A percentile compares a stretch with the other conserved stretches of the same genome.
These are phyloP conservation scores for Ramularia collo-cygni DNA, from an alignment of 2,329 filamentous ascomycete species.

Conservation along the genomic window DNA sequence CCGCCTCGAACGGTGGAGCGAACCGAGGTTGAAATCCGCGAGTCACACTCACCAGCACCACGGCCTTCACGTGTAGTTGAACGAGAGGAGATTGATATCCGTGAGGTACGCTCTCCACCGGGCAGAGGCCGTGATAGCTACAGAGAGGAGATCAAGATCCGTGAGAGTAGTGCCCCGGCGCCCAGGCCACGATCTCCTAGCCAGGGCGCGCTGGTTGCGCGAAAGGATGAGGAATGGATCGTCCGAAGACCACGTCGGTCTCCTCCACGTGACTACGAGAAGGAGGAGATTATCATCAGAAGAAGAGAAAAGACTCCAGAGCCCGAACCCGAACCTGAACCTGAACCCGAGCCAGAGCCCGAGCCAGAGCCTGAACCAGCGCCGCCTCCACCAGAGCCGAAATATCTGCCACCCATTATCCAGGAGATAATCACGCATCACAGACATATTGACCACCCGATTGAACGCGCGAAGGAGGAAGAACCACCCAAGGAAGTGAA, in stretches of 20 bases:
- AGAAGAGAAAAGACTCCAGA: conserved; percentile 33
- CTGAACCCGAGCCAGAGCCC: conserved; percentile 40
- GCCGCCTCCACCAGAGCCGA: conserved; percentile 52
- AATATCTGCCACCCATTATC: conserved; percentile 73
- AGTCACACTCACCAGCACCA: conserved; percentile 21
- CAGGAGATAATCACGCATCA: conserved; percentile 87
- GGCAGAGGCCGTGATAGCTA: conserved; percentile 15
- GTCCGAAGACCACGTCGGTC: conserved; percentile 31
- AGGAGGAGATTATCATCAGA: conserved; percentile 42
- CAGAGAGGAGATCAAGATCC: conserved; percentile 30
- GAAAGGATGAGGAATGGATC: conserved; percentile 32
- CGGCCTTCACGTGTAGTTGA: conserved; percentile 16
- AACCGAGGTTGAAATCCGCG: conserved; percentile 27
- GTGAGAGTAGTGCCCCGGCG: conserved; percentile 28
- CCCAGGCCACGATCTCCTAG: conserved; percentile 25
- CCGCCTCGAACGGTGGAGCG: conserved; percentile 20
- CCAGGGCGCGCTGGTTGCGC: conserved; percentile 30
- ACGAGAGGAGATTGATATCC: conserved; percentile 34
- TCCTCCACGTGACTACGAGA: conserved; percentile 27
- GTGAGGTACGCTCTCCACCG: conserved; percentile 23
- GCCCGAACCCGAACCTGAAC: conserved; percentile 25
- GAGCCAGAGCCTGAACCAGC: conserved; percentile 45
- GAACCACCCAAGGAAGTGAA: too few species aligned
- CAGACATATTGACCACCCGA: conserved; percentile 72
- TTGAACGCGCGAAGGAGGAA: conserved; percentile 34